A percentile compares a stretch with the other conserved stretches of the same genome.
Evolutionary conservation across 2,329 filamentous ascomycete genomes (phyloP).

Genomic region (Lasiodiplodia gonubiensis): DNA sequence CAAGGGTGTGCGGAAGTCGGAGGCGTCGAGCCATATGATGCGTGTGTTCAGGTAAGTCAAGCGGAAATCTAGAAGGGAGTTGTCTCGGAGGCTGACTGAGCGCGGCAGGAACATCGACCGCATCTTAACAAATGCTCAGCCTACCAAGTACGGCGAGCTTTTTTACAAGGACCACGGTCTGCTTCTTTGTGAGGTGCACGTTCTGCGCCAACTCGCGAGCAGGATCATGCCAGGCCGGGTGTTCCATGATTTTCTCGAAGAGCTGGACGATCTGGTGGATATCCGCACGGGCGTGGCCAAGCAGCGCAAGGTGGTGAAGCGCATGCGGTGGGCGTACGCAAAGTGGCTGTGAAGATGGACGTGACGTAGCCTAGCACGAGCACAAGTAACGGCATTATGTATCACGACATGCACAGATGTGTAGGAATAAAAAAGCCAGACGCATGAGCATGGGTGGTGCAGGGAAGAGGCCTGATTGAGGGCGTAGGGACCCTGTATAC

Average conservation of each 20-base stretch:
- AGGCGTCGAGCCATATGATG: constrained; percentile 52
- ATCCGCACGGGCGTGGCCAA: constrained; percentile 75
- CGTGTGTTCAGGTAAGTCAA: constrained; percentile 32
- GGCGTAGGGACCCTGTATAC: constrained; percentile 13
- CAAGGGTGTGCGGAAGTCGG: constrained; percentile 74
- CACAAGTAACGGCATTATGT: not conserved
- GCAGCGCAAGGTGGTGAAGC: constrained; percentile 78
- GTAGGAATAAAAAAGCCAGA: constrained; percentile 12
- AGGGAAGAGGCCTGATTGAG: constrained; percentile 16
- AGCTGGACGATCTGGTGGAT: constrained; percentile 84
- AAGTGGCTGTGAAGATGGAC: constrained; percentile 62
- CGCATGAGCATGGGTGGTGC: not conserved
- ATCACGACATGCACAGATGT: not conserved
- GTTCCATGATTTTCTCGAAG: constrained; percentile 84
- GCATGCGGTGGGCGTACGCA: constrained; percentile 89
- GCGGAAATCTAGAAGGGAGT: not conserved
- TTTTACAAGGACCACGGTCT: constrained; percentile 93
- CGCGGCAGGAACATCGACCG: constrained; percentile 75
- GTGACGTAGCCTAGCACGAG: not conserved
- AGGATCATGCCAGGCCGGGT: constrained; percentile 74
- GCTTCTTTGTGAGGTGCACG: constrained; percentile 86
- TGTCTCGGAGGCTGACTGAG: constrained; percentile 23
- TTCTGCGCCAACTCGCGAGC: constrained; percentile 72
- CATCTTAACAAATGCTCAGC: constrained; percentile 55
- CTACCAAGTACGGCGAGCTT: constrained; percentile 74